Percentiles rank a stretch among this genome's conserved stretches.
Conservation (phyloP, 345 rosid species). For the Syzygium grande region DNA sequence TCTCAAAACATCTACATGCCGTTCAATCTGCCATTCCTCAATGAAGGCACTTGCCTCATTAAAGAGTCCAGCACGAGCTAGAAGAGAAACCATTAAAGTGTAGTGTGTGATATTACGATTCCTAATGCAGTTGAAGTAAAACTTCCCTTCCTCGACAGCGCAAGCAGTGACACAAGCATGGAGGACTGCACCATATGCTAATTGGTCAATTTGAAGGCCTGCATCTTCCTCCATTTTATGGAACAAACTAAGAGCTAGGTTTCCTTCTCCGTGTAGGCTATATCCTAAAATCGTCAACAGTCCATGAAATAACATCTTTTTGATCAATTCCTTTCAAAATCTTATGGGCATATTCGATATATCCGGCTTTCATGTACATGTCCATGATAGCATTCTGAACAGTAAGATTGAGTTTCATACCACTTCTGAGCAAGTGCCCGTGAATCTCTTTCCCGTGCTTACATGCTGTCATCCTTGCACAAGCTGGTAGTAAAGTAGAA, state of each 20-base stretch:
- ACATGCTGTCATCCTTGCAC: conserved; percentile 38
- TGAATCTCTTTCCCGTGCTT: conserved; percentile 45
- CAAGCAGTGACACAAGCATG: conserved; percentile 38
- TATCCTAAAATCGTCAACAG: conserved; percentile 42
- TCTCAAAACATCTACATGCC: conserved; percentile 24
- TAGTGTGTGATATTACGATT: conserved; percentile 22
- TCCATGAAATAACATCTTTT: conserved; percentile 41
- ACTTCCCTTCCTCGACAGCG: conserved; percentile 28
- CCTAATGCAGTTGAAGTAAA: conserved; percentile 26
- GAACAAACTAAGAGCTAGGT: conserved; percentile 26
- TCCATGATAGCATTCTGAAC: conserved; percentile 41
- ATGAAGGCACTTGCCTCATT: conserved; percentile 31
- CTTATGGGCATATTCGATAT: conserved; percentile 20
- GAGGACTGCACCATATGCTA: conserved; percentile 26
- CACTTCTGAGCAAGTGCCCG: conserved; percentile 36
- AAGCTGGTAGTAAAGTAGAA: conserved; percentile 34
- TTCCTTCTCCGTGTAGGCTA: conserved; percentile 41
- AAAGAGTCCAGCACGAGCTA: conserved; percentile 33
- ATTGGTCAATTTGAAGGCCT: conserved; percentile 21
- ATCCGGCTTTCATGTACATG: conserved; percentile 46
- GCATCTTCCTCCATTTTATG: conserved; percentile 21
- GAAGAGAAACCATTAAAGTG: conserved; percentile 35
- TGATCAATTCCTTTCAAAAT: conserved; percentile 22
- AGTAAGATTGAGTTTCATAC: conserved; percentile 11
- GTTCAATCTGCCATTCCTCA: conserved; percentile 19